A percentile compares a stretch with the other conserved stretches of the same genome.
These are phyloP conservation scores for Salix caprea DNA, from an alignment of 345 rosid species.

Conservation along the genomic window DNA sequence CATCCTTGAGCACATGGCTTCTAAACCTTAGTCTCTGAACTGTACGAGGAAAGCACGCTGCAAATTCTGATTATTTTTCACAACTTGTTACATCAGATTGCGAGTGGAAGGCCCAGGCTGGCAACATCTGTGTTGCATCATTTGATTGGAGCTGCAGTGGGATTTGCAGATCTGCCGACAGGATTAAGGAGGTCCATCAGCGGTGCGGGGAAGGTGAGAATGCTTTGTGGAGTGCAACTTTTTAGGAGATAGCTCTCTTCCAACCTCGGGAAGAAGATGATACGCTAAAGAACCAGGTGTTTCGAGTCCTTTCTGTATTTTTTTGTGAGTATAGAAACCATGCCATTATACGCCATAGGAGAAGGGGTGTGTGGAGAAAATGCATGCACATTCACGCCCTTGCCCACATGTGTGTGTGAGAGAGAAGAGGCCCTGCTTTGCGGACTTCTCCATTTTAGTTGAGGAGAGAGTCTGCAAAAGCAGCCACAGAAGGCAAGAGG, in stretches of 20 bases:
- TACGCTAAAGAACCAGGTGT: slow-evolving; percentile 8
- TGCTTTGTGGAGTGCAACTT: slow-evolving; percentile 76
- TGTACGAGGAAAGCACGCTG: too few relatives aligned
- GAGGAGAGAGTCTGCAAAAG: slow-evolving; percentile 21
- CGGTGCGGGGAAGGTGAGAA: slow-evolving; percentile 93
- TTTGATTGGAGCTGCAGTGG: slow-evolving; percentile 99
- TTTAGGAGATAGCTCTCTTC: slow-evolving; percentile 38
- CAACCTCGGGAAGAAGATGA: slow-evolving; percentile 37
- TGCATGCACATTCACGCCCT: neutral
- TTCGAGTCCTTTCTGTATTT: slow-evolving; percentile 15
- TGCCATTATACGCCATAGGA: slow-evolving; percentile 2
- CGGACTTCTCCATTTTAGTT: slow-evolving; percentile 32
- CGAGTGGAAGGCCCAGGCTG: slow-evolving; percentile 98
- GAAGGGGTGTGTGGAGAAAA: slow-evolving; percentile 13
- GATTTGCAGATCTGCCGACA: slow-evolving; percentile 84
- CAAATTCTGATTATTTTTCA: neutral
- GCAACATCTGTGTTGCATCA: slow-evolving; percentile 90
- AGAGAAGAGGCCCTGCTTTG: slow-evolving; percentile 19
- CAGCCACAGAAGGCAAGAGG: slow-evolving; percentile 4
- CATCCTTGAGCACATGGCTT: too few relatives aligned
- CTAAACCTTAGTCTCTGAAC: too few relatives aligned
- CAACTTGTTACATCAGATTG: slow-evolving; percentile 51
- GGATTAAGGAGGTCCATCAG: slow-evolving; percentile 85
- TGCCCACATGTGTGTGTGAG: neutral
- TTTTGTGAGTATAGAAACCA: slow-evolving; percentile 23